Evolutionary conservation across 2,329 filamentous ascomycete species (phyloP), one percentile per base, ranked within the genome.

Genomic region (Hypoxylon sp.): DNA sequence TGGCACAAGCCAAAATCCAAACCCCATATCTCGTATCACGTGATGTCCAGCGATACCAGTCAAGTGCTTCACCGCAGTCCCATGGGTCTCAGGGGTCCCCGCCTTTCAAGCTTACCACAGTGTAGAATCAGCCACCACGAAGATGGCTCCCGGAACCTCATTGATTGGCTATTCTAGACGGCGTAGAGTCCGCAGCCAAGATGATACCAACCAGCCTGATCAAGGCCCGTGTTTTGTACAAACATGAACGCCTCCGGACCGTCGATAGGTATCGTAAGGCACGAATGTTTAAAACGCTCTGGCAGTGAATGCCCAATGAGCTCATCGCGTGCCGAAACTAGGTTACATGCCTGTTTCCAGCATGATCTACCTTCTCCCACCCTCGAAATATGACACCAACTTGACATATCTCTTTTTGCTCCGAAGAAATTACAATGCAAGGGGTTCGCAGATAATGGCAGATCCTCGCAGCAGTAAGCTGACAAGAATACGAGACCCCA

Each of bases 51-150:
- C 49, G 54, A 59, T 61, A 50, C 66, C 66, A 64, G 55, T 50
- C 22, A 42, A 50, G 30, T n/a, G 49, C 58, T 61, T n/a, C 37
- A 37, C 57, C 33, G 46, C 35, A 42, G 35, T 51, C 61, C 65
- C 65, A 68, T 66, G 65, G 35, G 44, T 25, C 31, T 63, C 65
- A 66, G 56, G 68, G 68, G 48, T 65, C 68, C 68, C 65, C 61
- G 54, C 68, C 59, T 70, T 67, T 58, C 46, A 31, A 30, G 25
- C 40, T 31, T 30, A 51, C 22, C 31, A 51, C 25, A 31, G 42
- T 40, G 57, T 42, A 37, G 30, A 51, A 53, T 44, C 31, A 17
- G 48, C 35, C 22, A 61, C 44, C 53, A 46, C 48, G 31, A 61
- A 46, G 57, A 30, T 11, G 35, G 59, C n/a, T 33, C 22, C 30